Percentiles rank a stretch among this genome's conserved stretches.
Evolutionary conservation across 2,329 filamentous ascomycete species (phyloP).

Genomic region (Sporothrix mexicana): DNA sequence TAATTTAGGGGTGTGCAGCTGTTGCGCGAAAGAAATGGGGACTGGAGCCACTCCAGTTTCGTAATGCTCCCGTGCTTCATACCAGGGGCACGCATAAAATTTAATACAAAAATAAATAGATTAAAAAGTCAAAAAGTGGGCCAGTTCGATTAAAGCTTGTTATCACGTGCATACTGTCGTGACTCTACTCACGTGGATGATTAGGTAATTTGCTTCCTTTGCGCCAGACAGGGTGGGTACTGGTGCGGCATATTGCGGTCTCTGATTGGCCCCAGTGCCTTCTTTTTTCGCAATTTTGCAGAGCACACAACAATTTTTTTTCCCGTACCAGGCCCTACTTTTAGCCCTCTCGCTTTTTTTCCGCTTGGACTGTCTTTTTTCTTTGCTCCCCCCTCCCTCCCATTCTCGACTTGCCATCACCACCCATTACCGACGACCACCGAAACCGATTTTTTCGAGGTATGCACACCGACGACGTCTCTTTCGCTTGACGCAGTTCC

Average conservation of each 20-base stretch:
- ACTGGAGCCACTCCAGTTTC: conserved; percentile 25
- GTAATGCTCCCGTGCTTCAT: conserved; percentile 21
- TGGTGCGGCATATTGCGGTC: too few species aligned
- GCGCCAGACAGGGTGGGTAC: neutral
- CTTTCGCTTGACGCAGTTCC: conserved; percentile 10
- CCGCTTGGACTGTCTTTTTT: conserved; percentile 26
- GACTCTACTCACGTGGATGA: neutral
- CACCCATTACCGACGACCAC: conserved; percentile 34
- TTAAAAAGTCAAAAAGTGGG: neutral
- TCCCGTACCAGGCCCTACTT: conserved; percentile 34
- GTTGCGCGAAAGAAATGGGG: conserved; percentile 18
- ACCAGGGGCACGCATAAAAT: conserved; percentile 23
- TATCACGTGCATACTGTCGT: neutral
- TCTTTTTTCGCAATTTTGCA: conserved; percentile 33
- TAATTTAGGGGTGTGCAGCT: conserved; percentile 12
- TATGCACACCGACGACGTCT: conserved; percentile 28
- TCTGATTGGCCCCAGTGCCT: conserved; percentile 33
- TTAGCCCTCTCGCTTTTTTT: conserved; percentile 34
- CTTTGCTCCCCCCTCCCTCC: conserved; percentile 31
- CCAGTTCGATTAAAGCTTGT: too few species aligned
- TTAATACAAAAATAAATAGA: conserved; percentile 20
- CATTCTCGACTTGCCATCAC: conserved; percentile 32
- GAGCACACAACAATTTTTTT: conserved; percentile 37
- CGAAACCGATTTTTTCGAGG: conserved; percentile 35
- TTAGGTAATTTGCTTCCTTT: neutral